These are phyloP conservation scores for Delonix regia DNA, from an alignment of 306 rosid species.

Conservation along the genomic window DNA sequence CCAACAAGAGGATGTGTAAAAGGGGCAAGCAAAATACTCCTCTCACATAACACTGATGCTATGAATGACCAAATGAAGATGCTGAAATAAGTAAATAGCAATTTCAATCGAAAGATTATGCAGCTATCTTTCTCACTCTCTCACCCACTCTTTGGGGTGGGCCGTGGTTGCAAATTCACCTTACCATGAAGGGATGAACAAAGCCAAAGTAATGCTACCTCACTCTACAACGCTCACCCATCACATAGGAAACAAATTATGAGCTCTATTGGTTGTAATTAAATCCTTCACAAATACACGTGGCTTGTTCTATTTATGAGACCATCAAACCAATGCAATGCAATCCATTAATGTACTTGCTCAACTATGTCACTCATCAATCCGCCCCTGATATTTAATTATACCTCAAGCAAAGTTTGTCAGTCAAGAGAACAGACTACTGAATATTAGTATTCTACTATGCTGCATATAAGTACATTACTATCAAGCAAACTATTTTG, in stretches of 20 bases:
- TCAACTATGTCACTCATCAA: constrained; percentile 21
- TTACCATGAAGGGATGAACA: background rate
- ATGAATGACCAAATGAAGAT: constrained; percentile 9
- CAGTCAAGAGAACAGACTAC: constrained; percentile 10
- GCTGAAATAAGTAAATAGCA: background rate
- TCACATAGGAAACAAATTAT: constrained; percentile 16
- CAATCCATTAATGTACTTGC: background rate
- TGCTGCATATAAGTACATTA: background rate
- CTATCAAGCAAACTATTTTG: constrained; percentile 12
- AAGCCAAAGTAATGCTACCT: constrained; percentile 1
- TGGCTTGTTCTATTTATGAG: background rate
- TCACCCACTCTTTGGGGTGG: background rate
- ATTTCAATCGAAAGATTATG: constrained; percentile 15
- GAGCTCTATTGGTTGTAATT: background rate
- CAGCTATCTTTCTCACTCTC: constrained; percentile 13
- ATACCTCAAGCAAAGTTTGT: background rate
- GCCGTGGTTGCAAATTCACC: background rate
- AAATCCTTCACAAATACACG: background rate
- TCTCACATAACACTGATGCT: background rate
- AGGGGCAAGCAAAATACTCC: background rate
- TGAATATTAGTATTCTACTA: background rate
- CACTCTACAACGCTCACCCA: constrained; percentile 10
- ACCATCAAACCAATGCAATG: constrained; percentile 23
- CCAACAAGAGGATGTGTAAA: background rate
- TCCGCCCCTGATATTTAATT: constrained; percentile 2